Percentiles rank a stretch among this genome's conserved stretches.
Conservation (phyloP, 495 filamentous ascomycete genomes). For the Trichoderma gamsii region DNA sequence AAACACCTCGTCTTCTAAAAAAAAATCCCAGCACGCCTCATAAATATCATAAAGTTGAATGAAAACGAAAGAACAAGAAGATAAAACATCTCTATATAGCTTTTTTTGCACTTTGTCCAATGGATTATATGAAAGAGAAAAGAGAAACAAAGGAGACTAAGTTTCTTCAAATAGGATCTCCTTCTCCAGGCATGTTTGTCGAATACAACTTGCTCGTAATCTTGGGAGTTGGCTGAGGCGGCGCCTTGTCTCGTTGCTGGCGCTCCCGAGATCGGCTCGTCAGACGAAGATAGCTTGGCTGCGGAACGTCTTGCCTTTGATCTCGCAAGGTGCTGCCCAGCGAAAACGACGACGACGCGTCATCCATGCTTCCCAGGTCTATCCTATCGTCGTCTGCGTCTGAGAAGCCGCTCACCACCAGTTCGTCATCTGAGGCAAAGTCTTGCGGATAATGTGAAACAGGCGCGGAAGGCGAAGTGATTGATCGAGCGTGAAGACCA, state of each 20-base stretch:
- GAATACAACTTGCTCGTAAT: slow-evolving; percentile 40
- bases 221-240: slow-evolving; percentile 54
- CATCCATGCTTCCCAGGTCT: slow-evolving; percentile 28
- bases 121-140: neutral
- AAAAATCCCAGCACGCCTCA: neutral
- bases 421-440: slow-evolving; percentile 49
- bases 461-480: slow-evolving; percentile 61
- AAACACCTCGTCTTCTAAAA: neutral
- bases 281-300: slow-evolving; percentile 60
- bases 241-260: slow-evolving; percentile 28
- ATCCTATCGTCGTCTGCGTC: slow-evolving; percentile 47
- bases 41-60: neutral
- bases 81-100: neutral
- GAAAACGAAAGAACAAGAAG: neutral
- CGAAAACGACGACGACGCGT: slow-evolving; percentile 52
- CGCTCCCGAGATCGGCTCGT: slow-evolving; percentile 54
- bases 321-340: slow-evolving; percentile 60
- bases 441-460: slow-evolving; percentile 51
- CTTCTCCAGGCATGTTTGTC: slow-evolving; percentile 22
- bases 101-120: neutral
- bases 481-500: slow-evolving; percentile 61
- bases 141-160: too few relatives aligned
- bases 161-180: slow-evolving; percentile 22
- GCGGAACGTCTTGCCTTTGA: slow-evolving; percentile 39
- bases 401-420: slow-evolving; percentile 47